Base-by-base conservation (phyloP, 2,329 filamentous ascomycete species). In the Botrytis tulipae region DNA sequence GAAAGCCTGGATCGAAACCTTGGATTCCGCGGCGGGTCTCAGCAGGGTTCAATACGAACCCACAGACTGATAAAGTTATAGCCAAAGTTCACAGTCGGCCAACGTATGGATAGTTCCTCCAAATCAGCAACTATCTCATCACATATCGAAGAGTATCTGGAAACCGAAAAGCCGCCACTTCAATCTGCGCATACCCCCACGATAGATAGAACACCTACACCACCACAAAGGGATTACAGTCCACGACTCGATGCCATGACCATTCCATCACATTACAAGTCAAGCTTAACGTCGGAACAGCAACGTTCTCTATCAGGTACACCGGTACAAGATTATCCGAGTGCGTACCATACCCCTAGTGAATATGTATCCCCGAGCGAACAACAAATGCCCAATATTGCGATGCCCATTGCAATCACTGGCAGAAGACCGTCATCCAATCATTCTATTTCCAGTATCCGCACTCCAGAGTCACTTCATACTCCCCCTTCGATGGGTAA, bases 121-220 rank as follows among this genome's bases (percentile, higher is more conserved):
- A 74, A 74, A 54, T 75, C 77, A 20, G 71, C 59, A 63, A 48
- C 69, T 20, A 78, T 79, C 2, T 72, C 70, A 4, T 74, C 72
- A 69, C 78, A 78, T 59, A 74, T 78, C 7, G 74, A 78, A 71
- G 75, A 79, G 25, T 79, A 77, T 63, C 72, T 78, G 25, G 76
- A 78, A 44, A 73, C 48, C 6, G 73, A 76, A 42, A 73, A 73
- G 29, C 60, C 69, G 44, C 29, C 44, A 46, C 70, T 29, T 14
- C 40, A 69, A 72, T 35, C 62, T 12, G 42, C 29, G 29, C 71
- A 46, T 35, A 40, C 51, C 35, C 48, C 54, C 29, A 54, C 18
- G 14, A 59, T 57, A 44, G n/a, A 67, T 35, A 72, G 63, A 44
- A 44, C 57, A 60, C 51, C 71, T 16, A 67, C 71, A 32, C 51